Conservation (phyloP, 768 basidiomycete genomes). For the Hygrocybe punicea region DNA sequence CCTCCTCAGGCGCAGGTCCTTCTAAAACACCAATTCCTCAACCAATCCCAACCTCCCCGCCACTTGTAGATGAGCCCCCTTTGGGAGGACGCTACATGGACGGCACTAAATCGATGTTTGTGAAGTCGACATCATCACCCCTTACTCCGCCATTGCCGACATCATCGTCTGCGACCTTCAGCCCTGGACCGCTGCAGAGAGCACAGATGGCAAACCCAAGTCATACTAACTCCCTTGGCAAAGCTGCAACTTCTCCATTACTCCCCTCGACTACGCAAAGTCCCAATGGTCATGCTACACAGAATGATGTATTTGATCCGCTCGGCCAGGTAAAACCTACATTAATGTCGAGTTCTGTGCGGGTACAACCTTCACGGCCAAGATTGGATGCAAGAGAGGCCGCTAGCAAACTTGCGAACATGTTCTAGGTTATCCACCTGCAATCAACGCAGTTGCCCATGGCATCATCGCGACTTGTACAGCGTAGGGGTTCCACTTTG, state of each 20-base stretch:
- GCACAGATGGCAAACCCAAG: not conserved
- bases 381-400: constrained; percentile 82
- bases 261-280: constrained; percentile 13
- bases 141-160: constrained; percentile 33
- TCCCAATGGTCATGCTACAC: constrained; percentile 24
- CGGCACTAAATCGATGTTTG: constrained; percentile 79
- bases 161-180: constrained; percentile 37
- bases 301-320: constrained; percentile 51
- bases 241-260: constrained; percentile 14
- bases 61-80: constrained; percentile 42
- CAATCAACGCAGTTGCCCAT: not conserved
- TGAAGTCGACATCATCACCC: constrained; percentile 48
- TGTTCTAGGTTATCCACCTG: constrained; percentile 52
- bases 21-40: constrained; percentile 40
- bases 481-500: too few relatives aligned
- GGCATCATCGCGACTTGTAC: too few relatives aligned
- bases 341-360: constrained; percentile 70
- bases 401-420: constrained; percentile 86
- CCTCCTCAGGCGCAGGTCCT: constrained; percentile 55
- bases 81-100: constrained; percentile 66
- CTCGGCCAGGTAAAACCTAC: constrained; percentile 59
- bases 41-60: constrained; percentile 27
- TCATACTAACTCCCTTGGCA: constrained; percentile 10
- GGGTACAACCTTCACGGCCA: constrained; percentile 65
- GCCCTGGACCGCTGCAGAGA: constrained; percentile 4